Conservation (phyloP, 495 filamentous ascomycete genomes). For the Penicillium canariense region DNA sequence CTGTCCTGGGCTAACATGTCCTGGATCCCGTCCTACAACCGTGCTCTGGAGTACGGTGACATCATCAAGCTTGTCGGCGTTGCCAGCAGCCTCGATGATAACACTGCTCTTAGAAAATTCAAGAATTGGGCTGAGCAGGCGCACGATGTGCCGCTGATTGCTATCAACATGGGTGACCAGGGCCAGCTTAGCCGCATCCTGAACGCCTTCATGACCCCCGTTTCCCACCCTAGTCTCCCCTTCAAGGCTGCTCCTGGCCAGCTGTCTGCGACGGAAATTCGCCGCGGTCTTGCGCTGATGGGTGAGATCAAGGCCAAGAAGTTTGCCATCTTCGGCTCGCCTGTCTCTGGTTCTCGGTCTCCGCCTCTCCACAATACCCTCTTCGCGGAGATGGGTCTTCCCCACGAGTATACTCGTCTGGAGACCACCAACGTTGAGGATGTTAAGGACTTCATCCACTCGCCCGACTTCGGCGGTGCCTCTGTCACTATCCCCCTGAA, state of each 20-base stretch:
- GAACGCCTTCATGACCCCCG: slow-evolving; percentile 92
- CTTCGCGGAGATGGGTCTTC: slow-evolving; percentile 75
- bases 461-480: slow-evolving; percentile 80
- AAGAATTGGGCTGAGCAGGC: slow-evolving; percentile 67
- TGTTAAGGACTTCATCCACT: slow-evolving; percentile 64
- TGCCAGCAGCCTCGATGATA: slow-evolving; percentile 75
- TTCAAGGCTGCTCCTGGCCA: slow-evolving; percentile 95
- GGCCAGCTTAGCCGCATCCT: slow-evolving; percentile 88
- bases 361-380: slow-evolving; percentile 88
- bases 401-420: slow-evolving; percentile 77
- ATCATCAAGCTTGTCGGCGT: slow-evolving; percentile 92
- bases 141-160: slow-evolving; percentile 80
- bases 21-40: slow-evolving; percentile 86
- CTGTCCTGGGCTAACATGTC: slow-evolving; percentile 86
- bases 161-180: slow-evolving; percentile 89
- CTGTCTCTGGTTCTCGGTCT: slow-evolving; percentile 75
- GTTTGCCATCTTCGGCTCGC: slow-evolving; percentile 86
- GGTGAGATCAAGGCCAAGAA: slow-evolving; percentile 74
- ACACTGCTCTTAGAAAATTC: slow-evolving; percentile 81
- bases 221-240: slow-evolving; percentile 84
- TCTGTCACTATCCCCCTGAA: slow-evolving; percentile 97
- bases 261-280: slow-evolving; percentile 86
- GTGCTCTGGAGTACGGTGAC: slow-evolving; percentile 81
- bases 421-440: slow-evolving; percentile 71
- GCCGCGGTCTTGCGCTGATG: slow-evolving; percentile 68